These are phyloP conservation scores for Lonicera japonica DNA, from an alignment of 129 eudicot species.

Conservation along the genomic window DNA sequence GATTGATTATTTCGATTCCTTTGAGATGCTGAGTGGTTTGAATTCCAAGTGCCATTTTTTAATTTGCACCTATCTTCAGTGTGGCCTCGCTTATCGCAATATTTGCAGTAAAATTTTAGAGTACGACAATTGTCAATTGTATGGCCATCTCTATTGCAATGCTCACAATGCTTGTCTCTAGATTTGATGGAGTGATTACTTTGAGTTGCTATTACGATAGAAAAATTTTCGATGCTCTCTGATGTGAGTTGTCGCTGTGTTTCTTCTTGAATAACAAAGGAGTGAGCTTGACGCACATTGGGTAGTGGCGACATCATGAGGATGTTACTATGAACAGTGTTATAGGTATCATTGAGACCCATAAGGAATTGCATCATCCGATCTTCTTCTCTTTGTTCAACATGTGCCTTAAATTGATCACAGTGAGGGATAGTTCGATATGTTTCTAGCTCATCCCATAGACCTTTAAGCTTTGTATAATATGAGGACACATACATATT, in stretches of 20 bases:
- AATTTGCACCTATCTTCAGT: conserved; percentile 10
- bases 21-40: background rate
- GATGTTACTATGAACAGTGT: background rate
- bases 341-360: conserved; percentile 13
- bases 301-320: conserved; percentile 10
- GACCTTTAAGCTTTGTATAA: conserved; percentile 4
- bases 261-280: conserved; percentile 9
- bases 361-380: conserved; percentile 2
- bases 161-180: conserved; percentile 5
- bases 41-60: conserved; percentile 6
- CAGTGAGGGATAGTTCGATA: background rate
- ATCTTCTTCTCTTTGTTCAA: conserved; percentile 14
- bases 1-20: background rate
- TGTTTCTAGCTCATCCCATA: conserved; percentile 15
- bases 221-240: conserved; percentile 2
- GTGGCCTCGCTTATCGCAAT: conserved; percentile 5
- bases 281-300: conserved; percentile 10
- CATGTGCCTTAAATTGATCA: background rate
- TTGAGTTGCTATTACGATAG: background rate
- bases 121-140: conserved; percentile 6
- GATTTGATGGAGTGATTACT: background rate
- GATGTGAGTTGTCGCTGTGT: conserved; percentile 7
- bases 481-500: background rate
- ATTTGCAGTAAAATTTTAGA: conserved; percentile 3
- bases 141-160: conserved; percentile 13